Percentiles rank a stretch among this genome's conserved stretches.
Evolutionary conservation across 1,284 basidiomycete species (phyloP).

Genomic region (Sporisorium iseilematis-ciliati): DNA sequence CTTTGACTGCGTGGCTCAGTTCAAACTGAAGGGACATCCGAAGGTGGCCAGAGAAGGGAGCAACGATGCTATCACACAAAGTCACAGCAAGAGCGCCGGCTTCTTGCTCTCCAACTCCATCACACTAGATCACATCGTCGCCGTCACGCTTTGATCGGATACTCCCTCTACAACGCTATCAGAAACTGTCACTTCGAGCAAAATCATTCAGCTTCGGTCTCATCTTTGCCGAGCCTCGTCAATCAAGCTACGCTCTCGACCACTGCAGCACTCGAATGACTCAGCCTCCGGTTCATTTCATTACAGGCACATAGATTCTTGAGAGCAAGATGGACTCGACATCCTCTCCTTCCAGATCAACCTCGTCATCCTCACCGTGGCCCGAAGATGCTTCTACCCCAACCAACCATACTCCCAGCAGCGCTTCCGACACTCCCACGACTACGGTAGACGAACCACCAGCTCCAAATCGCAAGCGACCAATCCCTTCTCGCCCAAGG

Average conservation of each 20-base stretch:
- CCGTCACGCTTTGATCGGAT: background rate
- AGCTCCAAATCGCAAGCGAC: background rate
- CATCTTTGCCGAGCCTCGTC: background rate
- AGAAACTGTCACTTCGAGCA: background rate
- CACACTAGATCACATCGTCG: background rate
- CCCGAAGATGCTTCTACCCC: background rate
- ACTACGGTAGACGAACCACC: conserved; percentile 6
- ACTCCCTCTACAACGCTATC: background rate
- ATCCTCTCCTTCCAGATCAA: conserved; percentile 17
- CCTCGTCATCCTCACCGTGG: conserved; percentile 13
- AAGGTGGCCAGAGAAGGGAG: background rate
- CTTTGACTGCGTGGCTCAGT: background rate
- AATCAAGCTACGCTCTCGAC: background rate
- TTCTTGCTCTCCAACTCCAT: conserved; percentile 2
- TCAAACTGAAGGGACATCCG: background rate
- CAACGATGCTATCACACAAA: background rate
- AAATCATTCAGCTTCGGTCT: background rate
- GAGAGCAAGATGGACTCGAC: conserved; percentile 11
- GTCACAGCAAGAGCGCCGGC: background rate
- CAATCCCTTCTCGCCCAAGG: conserved; percentile 1
- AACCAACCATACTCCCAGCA: conserved; percentile 10
- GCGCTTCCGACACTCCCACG: conserved; percentile 9
- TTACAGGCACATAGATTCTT: background rate
- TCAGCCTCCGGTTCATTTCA: background rate
- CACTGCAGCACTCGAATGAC: background rate